phyloP scores from a whole-genome alignment of 371 early-diverging fungal genomes.

The Mucor mucedo region DNA sequence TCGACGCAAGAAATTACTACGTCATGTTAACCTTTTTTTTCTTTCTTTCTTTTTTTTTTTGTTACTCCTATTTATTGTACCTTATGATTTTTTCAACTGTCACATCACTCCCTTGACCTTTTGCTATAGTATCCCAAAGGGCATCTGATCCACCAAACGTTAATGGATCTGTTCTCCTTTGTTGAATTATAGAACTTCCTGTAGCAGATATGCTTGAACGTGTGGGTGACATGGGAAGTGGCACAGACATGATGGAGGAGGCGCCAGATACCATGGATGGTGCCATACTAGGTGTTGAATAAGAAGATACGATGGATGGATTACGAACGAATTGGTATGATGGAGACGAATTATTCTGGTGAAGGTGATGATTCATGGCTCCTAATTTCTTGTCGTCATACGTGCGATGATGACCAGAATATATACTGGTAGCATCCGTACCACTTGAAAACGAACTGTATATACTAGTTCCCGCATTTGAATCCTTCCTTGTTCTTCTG shows the following conservation, averaged over 20 bases:
- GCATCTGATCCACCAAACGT: constrained; percentile 54
- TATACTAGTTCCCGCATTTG: constrained; percentile 24
- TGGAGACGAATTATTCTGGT: neutral
- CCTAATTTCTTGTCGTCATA: constrained; percentile 10
- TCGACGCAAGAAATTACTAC: constrained; percentile 46
- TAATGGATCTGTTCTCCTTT: constrained; percentile 44
- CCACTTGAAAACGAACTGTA: constrained; percentile 25
- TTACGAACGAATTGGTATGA: constrained; percentile 15
- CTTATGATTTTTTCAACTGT: constrained; percentile 51
- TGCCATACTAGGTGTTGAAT: constrained; percentile 27
- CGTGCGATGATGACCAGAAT: constrained; percentile 4
- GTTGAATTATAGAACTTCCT: constrained; percentile 35
- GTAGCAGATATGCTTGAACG: constrained; percentile 33
- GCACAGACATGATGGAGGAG: constrained; percentile 17
- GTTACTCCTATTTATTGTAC: constrained; percentile 18
- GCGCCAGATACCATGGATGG: constrained; percentile 16
- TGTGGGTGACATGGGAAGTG: constrained; percentile 31
- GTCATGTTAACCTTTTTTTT: neutral
- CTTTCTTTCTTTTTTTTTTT: neutral
- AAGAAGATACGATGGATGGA: constrained; percentile 30
- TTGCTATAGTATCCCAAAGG: constrained; percentile 49
- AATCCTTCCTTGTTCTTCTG: constrained; percentile 15
- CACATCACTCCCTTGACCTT: constrained; percentile 41
- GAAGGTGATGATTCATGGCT: constrained; percentile 3
- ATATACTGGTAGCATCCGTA: constrained; percentile 24